Percentiles rank a stretch among this genome's conserved stretches.
Conservation (phyloP, 768 basidiomycete genomes). For the Lactifluus hygrophoroides region DNA sequence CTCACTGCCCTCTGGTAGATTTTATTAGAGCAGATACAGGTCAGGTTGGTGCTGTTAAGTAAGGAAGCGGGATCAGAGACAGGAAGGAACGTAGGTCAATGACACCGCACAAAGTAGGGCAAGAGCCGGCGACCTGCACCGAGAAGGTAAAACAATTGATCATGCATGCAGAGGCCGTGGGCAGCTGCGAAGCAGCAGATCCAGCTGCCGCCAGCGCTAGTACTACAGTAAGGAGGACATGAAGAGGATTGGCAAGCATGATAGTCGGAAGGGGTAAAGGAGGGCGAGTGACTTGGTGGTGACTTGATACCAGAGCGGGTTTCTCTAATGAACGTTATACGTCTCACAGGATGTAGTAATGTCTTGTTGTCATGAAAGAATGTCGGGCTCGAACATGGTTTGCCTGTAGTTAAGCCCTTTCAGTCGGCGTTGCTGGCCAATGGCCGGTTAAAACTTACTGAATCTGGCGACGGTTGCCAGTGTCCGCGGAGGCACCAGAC, state of each 20-base stretch:
- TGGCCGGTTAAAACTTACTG: too few relatives aligned
- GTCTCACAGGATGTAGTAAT: too few relatives aligned
- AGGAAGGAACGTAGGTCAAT: not conserved
- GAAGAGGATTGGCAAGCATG: not conserved
- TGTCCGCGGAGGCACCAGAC: too few relatives aligned
- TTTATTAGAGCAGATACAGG: conserved; percentile 33
- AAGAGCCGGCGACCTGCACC: not conserved
- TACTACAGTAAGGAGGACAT: not conserved
- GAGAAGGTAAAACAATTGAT: not conserved
- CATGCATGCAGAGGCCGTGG: not conserved
- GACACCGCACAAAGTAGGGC: not conserved
- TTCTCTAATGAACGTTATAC: too few relatives aligned
- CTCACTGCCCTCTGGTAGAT: conserved; percentile 29
- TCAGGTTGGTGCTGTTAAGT: conserved; percentile 26
- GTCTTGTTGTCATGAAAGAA: too few relatives aligned
- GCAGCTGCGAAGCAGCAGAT: not conserved
- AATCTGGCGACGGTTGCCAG: not conserved
- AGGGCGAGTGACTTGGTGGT: too few relatives aligned
- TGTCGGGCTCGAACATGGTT: too few relatives aligned
- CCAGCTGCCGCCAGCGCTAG: not conserved
- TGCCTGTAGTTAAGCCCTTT: not conserved
- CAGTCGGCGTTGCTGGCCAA: not conserved
- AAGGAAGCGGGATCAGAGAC: not conserved
- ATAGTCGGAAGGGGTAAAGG: not conserved
- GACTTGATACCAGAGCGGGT: too few relatives aligned